phyloP scores from a whole-genome alignment of 2,329 filamentous ascomycete species.

The Trichoderma gracile region DNA sequence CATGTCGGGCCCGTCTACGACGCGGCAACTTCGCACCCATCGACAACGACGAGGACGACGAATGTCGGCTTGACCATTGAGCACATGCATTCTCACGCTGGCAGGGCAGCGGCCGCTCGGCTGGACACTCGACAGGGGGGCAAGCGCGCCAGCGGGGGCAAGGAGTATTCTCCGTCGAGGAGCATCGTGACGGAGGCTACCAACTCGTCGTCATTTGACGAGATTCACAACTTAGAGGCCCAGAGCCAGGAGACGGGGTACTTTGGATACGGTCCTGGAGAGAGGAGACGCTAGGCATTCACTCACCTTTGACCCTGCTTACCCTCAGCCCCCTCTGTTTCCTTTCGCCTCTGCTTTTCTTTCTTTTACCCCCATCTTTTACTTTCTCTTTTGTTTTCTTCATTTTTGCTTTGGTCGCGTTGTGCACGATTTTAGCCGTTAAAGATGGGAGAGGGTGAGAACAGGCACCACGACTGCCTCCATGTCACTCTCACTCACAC shows the following conservation, averaged over 20 bases:
- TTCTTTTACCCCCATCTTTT: neutral
- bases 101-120: neutral
- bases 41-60: neutral
- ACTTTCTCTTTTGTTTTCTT: neutral
- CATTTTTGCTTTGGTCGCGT: neutral
- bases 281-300: neutral
- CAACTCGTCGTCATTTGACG: constrained; percentile 32
- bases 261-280: constrained; percentile 23
- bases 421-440: constrained; percentile 5
- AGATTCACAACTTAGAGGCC: constrained; percentile 38
- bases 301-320: too few relatives aligned
- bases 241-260: constrained; percentile 35
- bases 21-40: neutral
- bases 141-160: constrained; percentile 41
- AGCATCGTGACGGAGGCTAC: constrained; percentile 29
- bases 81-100: constrained; percentile 21
- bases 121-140: constrained; percentile 32
- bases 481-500: neutral
- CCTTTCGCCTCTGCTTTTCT: neutral
- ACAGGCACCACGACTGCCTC: neutral
- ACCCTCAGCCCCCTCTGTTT: neutral
- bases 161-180: constrained; percentile 31
- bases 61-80: constrained; percentile 30
- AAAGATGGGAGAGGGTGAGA: neutral
- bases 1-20: constrained; percentile 31